Conservation (phyloP, 2,329 filamentous ascomycete species). For the Clonostachys solani region DNA sequence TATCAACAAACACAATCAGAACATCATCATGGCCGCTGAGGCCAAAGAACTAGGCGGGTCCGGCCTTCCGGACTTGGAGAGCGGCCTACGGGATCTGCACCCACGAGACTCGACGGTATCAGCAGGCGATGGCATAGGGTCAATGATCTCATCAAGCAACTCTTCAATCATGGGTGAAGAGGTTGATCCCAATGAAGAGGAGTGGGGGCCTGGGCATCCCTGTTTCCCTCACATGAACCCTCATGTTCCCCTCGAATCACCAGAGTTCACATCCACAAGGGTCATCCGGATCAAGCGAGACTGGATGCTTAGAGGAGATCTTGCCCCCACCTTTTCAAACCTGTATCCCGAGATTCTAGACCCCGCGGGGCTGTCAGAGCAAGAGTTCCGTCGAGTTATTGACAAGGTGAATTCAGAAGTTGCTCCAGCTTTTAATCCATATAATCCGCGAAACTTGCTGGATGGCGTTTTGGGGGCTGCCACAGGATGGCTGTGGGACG, state of each 20-base stretch:
- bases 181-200: slow-evolving; percentile 64
- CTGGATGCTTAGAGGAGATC: slow-evolving; percentile 84
- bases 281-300: slow-evolving; percentile 90
- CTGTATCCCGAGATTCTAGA: slow-evolving; percentile 95
- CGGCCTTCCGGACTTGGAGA: slow-evolving; percentile 46
- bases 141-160: slow-evolving; percentile 49
- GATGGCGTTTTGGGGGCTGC: slow-evolving; percentile 76
- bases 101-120: slow-evolving; percentile 43
- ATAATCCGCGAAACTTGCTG: slow-evolving; percentile 69
- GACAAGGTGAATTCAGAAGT: slow-evolving; percentile 78
- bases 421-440: slow-evolving; percentile 75
- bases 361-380: slow-evolving; percentile 74
- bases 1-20: no score
- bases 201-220: slow-evolving; percentile 92
- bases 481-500: slow-evolving; percentile 95
- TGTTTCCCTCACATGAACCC: slow-evolving; percentile 93
- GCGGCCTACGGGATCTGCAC: slow-evolving; percentile 41
- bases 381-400: slow-evolving; percentile 79
- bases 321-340: slow-evolving; percentile 91
- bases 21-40: no score
- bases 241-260: slow-evolving; percentile 75
- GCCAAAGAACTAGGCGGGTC: no score
- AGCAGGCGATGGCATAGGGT: slow-evolving; percentile 46
- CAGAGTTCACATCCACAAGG: slow-evolving; percentile 72
- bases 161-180: slow-evolving; percentile 62